Percentiles rank a stretch among this genome's conserved stretches.
phyloP scores from a whole-genome alignment of 495 filamentous ascomycete genomes.

The Cairneyella variabilis region DNA sequence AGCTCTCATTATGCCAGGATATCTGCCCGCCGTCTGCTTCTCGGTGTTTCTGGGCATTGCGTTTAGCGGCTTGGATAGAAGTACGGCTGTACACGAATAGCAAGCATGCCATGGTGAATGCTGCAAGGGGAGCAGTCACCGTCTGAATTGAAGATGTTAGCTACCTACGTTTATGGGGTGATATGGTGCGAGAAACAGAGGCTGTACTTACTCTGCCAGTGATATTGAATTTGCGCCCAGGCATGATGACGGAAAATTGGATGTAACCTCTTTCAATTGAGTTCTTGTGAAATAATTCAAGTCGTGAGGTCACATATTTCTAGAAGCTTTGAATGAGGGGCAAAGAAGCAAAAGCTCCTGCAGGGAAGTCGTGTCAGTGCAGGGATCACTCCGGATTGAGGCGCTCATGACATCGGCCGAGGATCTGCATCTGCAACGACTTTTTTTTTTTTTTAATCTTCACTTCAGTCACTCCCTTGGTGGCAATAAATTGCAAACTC shows the following conservation, averaged over 20 bases:
- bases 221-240: neutral
- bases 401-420: no score
- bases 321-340: no score
- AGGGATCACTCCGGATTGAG: no score
- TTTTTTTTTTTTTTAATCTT: no score
- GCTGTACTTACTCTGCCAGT: neutral
- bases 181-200: neutral
- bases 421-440: no score
- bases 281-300: no score
- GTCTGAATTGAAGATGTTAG: slow-evolving; percentile 29
- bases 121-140: slow-evolving; percentile 40
- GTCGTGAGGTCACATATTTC: no score
- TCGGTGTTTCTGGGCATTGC: slow-evolving; percentile 38
- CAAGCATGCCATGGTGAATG: slow-evolving; percentile 45
- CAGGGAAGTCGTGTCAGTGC: no score
- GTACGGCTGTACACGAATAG: slow-evolving; percentile 40
- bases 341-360: no score
- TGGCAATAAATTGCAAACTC: no score
- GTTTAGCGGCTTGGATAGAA: slow-evolving; percentile 39
- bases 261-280: no score
- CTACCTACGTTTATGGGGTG: neutral
- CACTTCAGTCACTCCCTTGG: no score
- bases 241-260: neutral
- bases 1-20: slow-evolving; percentile 40
- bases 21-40: slow-evolving; percentile 45